These are phyloP conservation scores for Microcyclosporella mali DNA, from an alignment of 2,329 filamentous ascomycete genomes.

Conservation along the genomic window DNA sequence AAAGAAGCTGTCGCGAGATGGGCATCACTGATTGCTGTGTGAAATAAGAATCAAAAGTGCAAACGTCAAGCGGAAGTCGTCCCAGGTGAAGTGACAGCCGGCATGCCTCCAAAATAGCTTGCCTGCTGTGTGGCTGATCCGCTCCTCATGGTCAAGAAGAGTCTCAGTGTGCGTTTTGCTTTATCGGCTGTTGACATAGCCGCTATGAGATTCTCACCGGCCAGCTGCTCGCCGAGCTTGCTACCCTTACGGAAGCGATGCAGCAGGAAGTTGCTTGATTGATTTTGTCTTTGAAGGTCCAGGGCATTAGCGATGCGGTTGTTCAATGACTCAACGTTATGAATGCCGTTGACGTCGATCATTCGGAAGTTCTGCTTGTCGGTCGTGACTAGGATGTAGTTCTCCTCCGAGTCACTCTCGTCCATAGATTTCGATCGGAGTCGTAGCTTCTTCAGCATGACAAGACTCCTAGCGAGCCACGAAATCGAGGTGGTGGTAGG, in stretches of 20 bases:
- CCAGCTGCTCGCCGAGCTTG: neutral
- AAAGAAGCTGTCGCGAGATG: too few species aligned
- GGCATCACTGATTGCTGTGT: too few species aligned
- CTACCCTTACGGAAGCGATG: neutral
- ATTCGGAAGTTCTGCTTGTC: slow-evolving; percentile 1
- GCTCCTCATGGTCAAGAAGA: too few species aligned
- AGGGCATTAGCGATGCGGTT: neutral
- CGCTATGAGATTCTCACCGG: neutral
- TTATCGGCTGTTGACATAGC: neutral
- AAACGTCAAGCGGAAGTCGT: too few species aligned
- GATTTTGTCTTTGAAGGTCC: neutral
- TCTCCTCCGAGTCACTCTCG: neutral
- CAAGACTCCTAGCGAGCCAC: neutral
- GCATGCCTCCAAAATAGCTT: too few species aligned
- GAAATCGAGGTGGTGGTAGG: neutral
- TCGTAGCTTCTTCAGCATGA: neutral
- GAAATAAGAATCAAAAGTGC: too few species aligned
- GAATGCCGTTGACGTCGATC: neutral
- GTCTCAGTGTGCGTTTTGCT: too few species aligned
- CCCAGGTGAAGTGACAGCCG: too few species aligned
- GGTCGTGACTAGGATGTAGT: slow-evolving; percentile 6
- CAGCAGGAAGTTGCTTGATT: neutral
- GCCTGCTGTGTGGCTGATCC: too few species aligned
- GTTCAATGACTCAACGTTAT: neutral
- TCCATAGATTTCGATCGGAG: neutral